Percentiles rank a stretch among this genome's conserved stretches.
These are phyloP conservation scores for Polyporus tsugae DNA, from an alignment of 1,284 basidiomycete genomes.

Conservation along the genomic window DNA sequence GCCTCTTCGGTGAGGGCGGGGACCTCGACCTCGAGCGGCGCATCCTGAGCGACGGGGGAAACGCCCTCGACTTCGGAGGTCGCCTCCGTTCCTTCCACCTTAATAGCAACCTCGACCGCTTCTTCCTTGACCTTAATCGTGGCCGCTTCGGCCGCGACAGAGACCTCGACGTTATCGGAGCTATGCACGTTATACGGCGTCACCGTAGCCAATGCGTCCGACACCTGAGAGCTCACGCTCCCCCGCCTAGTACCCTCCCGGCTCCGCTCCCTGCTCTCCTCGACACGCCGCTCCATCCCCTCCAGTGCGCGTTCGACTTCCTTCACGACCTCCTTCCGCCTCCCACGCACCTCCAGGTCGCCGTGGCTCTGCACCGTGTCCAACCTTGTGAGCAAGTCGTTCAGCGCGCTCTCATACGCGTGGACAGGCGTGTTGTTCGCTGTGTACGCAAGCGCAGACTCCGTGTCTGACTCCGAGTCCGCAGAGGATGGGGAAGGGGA, in stretches of 20 bases:
- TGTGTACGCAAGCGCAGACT: conserved; percentile 46
- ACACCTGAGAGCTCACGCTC: conserved; percentile 13
- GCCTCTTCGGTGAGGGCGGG: not conserved
- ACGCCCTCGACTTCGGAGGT: not conserved
- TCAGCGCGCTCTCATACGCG: conserved; percentile 60
- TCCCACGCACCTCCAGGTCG: conserved; percentile 60
- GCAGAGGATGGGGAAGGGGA: conserved; percentile 10
- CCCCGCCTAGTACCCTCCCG: conserved; percentile 21
- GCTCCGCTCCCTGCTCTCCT: conserved; percentile 43
- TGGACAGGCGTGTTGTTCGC: conserved; percentile 57
- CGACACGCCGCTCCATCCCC: conserved; percentile 50
- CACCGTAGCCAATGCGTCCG: not conserved
- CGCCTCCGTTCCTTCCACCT: not conserved
- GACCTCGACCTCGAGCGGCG: not conserved
- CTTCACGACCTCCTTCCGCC: conserved; percentile 64
- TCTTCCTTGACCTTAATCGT: not conserved
- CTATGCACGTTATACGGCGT: not conserved
- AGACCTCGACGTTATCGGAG: not conserved
- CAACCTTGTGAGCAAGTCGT: conserved; percentile 66
- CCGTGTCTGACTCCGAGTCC: conserved; percentile 19
- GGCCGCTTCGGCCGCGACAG: not conserved
- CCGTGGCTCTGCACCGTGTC: conserved; percentile 76
- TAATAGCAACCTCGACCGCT: not conserved
- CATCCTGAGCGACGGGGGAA: not conserved
- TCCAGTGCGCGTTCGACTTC: conserved; percentile 67